Conservation (phyloP, 2,329 filamentous ascomycete species). For the Neospermospora avenae region DNA sequence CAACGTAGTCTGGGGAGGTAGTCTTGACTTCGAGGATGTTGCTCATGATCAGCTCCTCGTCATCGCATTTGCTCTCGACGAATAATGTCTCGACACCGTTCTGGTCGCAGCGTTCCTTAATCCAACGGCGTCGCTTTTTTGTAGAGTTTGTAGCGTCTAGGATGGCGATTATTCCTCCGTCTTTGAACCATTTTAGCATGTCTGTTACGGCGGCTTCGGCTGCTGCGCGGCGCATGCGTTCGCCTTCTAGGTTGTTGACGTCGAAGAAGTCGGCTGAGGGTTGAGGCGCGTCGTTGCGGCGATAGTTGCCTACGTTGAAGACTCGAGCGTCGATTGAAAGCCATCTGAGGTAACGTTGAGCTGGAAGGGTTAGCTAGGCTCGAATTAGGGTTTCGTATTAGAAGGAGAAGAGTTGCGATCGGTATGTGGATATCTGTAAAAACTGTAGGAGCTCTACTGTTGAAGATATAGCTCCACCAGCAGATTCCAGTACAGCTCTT, state of each 20-base stretch:
- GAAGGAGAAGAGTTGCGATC: background rate
- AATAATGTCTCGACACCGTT: slow-evolving; percentile 88
- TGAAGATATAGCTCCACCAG: background rate
- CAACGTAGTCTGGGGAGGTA: slow-evolving; percentile 89
- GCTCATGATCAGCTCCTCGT: slow-evolving; percentile 94
- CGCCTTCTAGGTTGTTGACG: slow-evolving; percentile 82
- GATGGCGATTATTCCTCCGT: slow-evolving; percentile 82
- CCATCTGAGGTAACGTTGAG: slow-evolving; percentile 93
- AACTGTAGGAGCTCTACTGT: background rate
- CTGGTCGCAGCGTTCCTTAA: slow-evolving; percentile 71
- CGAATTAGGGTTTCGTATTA: background rate
- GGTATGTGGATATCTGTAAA: background rate
- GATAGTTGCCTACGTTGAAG: slow-evolving; percentile 97
- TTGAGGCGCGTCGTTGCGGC: slow-evolving; percentile 83
- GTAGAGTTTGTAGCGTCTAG: slow-evolving; percentile 97
- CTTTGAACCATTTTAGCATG: slow-evolving; percentile 89
- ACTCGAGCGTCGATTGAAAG: slow-evolving; percentile 89
- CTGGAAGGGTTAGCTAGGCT: slow-evolving; percentile 43
- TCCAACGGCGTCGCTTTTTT: slow-evolving; percentile 85
- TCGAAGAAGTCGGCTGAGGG: slow-evolving; percentile 96
- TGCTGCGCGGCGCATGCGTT: slow-evolving; percentile 80
- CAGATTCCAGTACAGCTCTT: too few relatives aligned
- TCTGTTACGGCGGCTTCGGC: slow-evolving; percentile 89
- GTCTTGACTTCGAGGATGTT: slow-evolving; percentile 98
- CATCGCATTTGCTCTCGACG: slow-evolving; percentile 95